phyloP scores from a whole-genome alignment of 768 basidiomycete genomes.

The Suillus americanus region DNA sequence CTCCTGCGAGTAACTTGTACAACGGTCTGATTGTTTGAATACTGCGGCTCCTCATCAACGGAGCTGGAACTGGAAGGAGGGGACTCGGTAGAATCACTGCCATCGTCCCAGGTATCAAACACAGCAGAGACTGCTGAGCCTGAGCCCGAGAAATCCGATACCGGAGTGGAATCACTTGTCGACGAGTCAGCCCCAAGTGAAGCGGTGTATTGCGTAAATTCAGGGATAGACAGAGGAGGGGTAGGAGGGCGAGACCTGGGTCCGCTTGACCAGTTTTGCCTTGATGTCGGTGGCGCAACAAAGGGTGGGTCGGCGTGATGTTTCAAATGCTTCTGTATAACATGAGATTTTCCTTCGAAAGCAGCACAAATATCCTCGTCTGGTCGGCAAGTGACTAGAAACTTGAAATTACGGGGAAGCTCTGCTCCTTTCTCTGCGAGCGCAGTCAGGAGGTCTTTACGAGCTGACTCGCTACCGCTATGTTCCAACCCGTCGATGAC shows the following conservation, averaged over 20 bases:
- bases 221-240: background rate
- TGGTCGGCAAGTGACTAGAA: constrained; percentile 28
- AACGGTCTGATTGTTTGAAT: background rate
- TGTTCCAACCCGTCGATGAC: constrained; percentile 37
- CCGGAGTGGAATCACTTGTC: background rate
- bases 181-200: background rate
- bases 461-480: constrained; percentile 18
- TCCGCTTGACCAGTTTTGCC: background rate
- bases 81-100: background rate
- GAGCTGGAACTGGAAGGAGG: background rate
- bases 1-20: background rate
- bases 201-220: background rate
- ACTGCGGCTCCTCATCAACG: background rate
- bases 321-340: constrained; percentile 2
- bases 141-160: background rate
- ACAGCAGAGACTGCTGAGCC: background rate
- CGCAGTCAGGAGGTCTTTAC: constrained; percentile 21
- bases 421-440: constrained; percentile 11
- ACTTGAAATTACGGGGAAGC: constrained; percentile 24
- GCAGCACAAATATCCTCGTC: constrained; percentile 20
- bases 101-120: background rate
- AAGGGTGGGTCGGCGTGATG: background rate
- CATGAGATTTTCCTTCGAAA: constrained; percentile 8
- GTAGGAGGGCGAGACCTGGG: background rate
- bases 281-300: background rate